phyloP scores from a whole-genome alignment of 352 stramenopile genomes.

The Saprolegnia parasitica region DNA sequence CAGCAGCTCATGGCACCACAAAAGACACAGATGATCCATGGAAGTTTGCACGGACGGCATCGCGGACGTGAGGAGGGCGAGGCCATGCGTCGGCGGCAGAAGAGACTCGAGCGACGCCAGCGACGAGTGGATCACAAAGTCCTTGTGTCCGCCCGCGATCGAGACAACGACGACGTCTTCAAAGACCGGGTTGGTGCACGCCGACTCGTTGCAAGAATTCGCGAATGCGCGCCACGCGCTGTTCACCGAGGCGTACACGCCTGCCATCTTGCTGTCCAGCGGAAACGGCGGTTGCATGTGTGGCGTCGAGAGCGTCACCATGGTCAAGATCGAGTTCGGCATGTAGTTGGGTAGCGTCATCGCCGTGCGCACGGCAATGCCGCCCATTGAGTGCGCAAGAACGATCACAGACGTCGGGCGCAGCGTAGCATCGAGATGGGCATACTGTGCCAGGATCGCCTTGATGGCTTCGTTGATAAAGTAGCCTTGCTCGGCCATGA shows the following conservation, averaged over 20 bases:
- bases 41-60: conserved; percentile 58
- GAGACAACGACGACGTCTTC: conserved; percentile 47
- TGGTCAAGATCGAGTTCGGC: conserved; percentile 64
- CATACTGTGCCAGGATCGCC: conserved; percentile 69
- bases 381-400: conserved; percentile 83
- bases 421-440: conserved; percentile 39
- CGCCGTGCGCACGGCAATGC: conserved; percentile 58
- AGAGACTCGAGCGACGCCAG: conserved; percentile 40
- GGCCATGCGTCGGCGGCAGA: conserved; percentile 31
- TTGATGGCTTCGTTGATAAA: conserved; percentile 73
- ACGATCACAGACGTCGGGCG: conserved; percentile 61
- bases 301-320: conserved; percentile 65
- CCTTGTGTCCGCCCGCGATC: conserved; percentile 75
- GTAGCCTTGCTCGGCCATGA: conserved; percentile 59
- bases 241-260: conserved; percentile 42
- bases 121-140: conserved; percentile 63
- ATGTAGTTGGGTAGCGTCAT: conserved; percentile 71
- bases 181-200: neutral
- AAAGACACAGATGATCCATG: conserved; percentile 75
- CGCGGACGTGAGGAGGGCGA: conserved; percentile 51
- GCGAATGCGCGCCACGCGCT: neutral
- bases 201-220: neutral
- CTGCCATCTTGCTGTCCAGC: conserved; percentile 62
- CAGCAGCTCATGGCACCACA: conserved; percentile 83
- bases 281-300: conserved; percentile 51